Evolutionary conservation across 805 yeast species (phyloP).

Genomic region (Geotrichum ghanense): DNA sequence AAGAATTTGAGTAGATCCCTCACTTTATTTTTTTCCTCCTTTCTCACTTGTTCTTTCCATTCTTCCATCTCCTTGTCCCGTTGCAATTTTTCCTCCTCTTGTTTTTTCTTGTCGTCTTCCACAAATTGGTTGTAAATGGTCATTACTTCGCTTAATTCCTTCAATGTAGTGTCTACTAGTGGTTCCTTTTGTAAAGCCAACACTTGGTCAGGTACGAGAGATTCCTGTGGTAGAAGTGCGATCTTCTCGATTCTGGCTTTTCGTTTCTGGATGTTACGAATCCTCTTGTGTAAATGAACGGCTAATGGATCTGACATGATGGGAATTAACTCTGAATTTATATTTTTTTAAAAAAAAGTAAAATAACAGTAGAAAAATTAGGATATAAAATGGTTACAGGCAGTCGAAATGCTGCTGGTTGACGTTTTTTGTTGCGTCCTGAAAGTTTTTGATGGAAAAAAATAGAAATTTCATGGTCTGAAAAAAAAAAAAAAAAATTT

Average conservation of each 20-base stretch:
- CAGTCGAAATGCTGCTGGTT: too few relatives aligned
- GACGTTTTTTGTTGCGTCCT: too few relatives aligned
- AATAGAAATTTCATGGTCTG: too few relatives aligned
- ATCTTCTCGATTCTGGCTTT: slow-evolving; percentile 26
- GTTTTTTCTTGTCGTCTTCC: slow-evolving; percentile 9
- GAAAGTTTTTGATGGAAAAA: too few relatives aligned
- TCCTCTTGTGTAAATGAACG: slow-evolving; percentile 20
- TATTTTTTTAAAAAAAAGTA: too few relatives aligned
- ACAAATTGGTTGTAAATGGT: slow-evolving; percentile 15
- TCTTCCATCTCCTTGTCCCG: slow-evolving; percentile 10
- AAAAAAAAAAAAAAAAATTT: too few relatives aligned
- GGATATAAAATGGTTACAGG: too few relatives aligned
- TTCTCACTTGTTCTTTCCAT: slow-evolving; percentile 9
- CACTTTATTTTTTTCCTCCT: slow-evolving; percentile 14
- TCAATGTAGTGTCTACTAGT: slow-evolving; percentile 25
- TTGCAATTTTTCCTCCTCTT: slow-evolving; percentile 8
- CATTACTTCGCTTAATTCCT: slow-evolving; percentile 23
- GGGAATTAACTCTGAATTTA: too few relatives aligned
- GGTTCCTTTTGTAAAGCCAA: slow-evolving; percentile 24
- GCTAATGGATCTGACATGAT: slow-evolving; percentile 9
- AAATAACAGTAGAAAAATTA: too few relatives aligned
- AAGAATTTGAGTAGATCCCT: slow-evolving; percentile 20
- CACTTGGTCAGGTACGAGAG: slow-evolving; percentile 26
- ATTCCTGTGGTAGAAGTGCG: slow-evolving; percentile 20
- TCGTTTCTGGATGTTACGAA: slow-evolving; percentile 28